Conservation (phyloP, 345 rosid genomes). For the Eucalyptus erythrocorys region DNA sequence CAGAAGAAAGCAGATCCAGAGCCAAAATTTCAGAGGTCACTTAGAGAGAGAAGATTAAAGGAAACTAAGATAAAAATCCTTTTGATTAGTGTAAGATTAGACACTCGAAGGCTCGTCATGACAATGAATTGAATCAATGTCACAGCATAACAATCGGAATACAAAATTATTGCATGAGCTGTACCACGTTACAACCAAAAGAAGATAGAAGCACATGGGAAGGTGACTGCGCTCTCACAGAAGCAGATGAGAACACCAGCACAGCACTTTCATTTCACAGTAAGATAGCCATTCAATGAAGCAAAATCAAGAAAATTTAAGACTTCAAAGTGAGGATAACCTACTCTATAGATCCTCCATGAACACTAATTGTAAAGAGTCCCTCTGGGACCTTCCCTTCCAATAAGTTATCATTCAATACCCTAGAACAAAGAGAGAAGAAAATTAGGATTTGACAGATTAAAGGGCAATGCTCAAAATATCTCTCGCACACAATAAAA, state of each 20-base stretch:
- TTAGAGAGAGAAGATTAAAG: not conserved
- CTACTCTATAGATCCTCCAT: constrained; percentile 91
- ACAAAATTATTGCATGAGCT: not conserved
- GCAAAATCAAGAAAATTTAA: not conserved
- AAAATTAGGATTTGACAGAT: not conserved
- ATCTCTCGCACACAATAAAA: not conserved
- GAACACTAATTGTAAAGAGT: constrained; percentile 80
- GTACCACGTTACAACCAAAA: not conserved
- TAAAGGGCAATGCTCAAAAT: not conserved
- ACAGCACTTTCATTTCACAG: not conserved
- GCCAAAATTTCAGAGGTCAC: not conserved
- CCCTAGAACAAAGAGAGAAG: constrained; percentile 23
- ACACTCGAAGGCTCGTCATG: not conserved
- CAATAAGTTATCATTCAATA: constrained; percentile 55
- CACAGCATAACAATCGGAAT: not conserved
- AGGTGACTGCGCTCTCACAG: not conserved
- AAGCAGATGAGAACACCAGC: not conserved
- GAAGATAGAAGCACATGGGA: not conserved
- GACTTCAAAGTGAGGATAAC: constrained; percentile 1
- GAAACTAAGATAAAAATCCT: not conserved
- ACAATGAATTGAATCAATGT: not conserved
- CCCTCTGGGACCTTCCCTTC: constrained; percentile 85
- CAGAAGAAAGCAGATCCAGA: not conserved
- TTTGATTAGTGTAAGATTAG: not conserved
- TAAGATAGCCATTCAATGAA: not conserved